Base-by-base conservation (phyloP, 129 eudicot species). In the Pittosporum tobira region DNA sequence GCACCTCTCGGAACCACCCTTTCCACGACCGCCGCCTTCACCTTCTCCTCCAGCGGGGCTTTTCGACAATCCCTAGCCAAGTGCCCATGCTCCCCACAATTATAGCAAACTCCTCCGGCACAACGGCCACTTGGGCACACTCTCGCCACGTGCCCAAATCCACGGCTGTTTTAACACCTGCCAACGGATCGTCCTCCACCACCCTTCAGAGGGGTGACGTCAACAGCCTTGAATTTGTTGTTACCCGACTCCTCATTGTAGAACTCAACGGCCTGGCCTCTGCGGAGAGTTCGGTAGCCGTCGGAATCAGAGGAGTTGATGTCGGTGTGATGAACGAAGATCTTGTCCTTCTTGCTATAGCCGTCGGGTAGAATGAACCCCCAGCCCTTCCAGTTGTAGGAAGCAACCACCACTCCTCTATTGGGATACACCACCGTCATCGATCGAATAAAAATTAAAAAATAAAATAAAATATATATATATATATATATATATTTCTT, bases 261-360 rank as follows among this genome's bases (percentile, higher is more conserved):
- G 61, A 84, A 88, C 79, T 82, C 93, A 14, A 88, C 97, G 46
- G 34, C 59, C 73, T 82, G 85, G 48, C 85, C 85, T 26, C 65
- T 79, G 3, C 46, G 62, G 16, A 88, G 76, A 12, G 70, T 74
- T 0, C 91, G 81, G 29, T 66, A 82, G 51, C 97, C 95, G 9
- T 77, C 93, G 6, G 84, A 65, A 68, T 75, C n/a, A n/a, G n/a
- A n/a, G n/a, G n/a, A n/a, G n/a, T n/a, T 78, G 79, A 88, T 79
- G 48, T 79, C 87, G 3, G 93, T 54, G n/a, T 79, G 95, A 57
- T 88, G 97, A 51, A 88, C 95, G 46, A 88, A 88, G 49, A 88
- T 81, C 67, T 88, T 95, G 15, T 77, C 95, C n/a, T n/a, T n/a
- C n/a, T n/a, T n/a, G 62, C 73, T 79, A 21, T 81, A 84, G 20